A percentile compares a stretch with the other conserved stretches of the same genome.
These are phyloP conservation scores for Asterella californica DNA, from an alignment of 225 moss, liverwort and hornwort species.

Conservation along the genomic window DNA sequence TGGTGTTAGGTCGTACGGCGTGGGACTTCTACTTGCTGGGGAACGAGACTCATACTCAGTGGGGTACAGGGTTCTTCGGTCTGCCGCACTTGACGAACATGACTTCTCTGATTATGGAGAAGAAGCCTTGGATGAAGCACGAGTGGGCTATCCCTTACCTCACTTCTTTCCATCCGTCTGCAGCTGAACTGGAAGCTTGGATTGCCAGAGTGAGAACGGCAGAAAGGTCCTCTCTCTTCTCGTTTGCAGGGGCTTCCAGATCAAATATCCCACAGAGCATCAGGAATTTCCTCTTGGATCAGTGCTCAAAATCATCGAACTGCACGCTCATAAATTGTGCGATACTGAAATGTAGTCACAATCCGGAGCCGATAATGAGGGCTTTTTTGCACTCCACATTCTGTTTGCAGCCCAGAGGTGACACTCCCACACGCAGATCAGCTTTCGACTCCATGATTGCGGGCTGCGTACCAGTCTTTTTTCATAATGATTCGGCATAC, in stretches of 20 bases:
- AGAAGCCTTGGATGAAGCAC: constrained; percentile 37
- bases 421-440: constrained; percentile 50
- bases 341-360: constrained; percentile 38
- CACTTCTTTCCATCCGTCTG: constrained; percentile 49
- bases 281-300: constrained; percentile 34
- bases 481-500: constrained; percentile 47
- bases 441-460: constrained; percentile 49
- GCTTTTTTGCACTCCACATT: constrained; percentile 41
- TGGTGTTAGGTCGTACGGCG: constrained; percentile 43
- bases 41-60: constrained; percentile 30
- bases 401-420: constrained; percentile 50
- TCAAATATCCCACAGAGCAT: constrained; percentile 40
- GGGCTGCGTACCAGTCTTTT: constrained; percentile 53
- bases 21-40: constrained; percentile 47
- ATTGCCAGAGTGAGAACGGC: constrained; percentile 23
- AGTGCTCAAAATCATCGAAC: constrained; percentile 30
- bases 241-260: constrained; percentile 44
- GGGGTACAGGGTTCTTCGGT: constrained; percentile 43
- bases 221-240: constrained; percentile 27
- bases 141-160: constrained; percentile 52
- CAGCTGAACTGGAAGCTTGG: constrained; percentile 35
- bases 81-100: constrained; percentile 38
- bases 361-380: constrained; percentile 41
- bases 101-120: constrained; percentile 44
- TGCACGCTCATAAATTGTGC: constrained; percentile 45